Base-by-base conservation (phyloP, 306 rosid species). In the Sophora flavescens region DNA sequence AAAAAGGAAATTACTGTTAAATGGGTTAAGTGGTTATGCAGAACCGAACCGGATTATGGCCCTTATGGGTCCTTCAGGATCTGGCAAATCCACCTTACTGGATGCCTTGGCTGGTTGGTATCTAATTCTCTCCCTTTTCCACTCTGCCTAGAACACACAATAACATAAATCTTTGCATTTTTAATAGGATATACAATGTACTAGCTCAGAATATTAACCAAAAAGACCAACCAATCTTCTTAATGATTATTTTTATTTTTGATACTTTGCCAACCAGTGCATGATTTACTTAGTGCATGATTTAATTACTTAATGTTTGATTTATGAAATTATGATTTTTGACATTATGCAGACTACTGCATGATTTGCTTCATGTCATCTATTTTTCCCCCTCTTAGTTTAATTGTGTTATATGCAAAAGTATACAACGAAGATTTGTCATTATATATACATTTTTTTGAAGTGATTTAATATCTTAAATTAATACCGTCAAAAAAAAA, bases 41-140 rank as follows among this genome's bases (percentile, higher is more conserved):
- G 88, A 90, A 42, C 87, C 91, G 5, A 89, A 88, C 39, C 17
- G 89, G 35, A 88, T 88, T 66, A 85, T 90, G 91, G 96, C 89
- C 10, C 80, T 90, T 4, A 86, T 88, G 82, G 96, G 96, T 45
- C 96, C 96, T 35, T 88, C 91, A 32, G 96, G 96, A 16, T 86
- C 88, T 56, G 92, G 96, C 1, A 90, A 88, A 84, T 81, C 92
- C 44, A 90, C 92, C 53, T 84, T 88, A 60, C 92, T 88, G 14
- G 92, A 85, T 64, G 81, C 96, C 26, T 51, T 90, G 11, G 88
- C 93, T 69, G 93, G 96, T 78, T 69, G 89, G 93, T 78, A 8
- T 32, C 4, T 48, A 10, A 3, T 73, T 77, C 53, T 42, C 52
- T 72, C 56, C 75, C 22, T 22, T n/a, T n/a, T n/a, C n/a, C n/a